Percentiles rank a stretch among this genome's conserved stretches.
Conservation (phyloP, 352 stramenopile species). For the Pythium myriotylum region DNA sequence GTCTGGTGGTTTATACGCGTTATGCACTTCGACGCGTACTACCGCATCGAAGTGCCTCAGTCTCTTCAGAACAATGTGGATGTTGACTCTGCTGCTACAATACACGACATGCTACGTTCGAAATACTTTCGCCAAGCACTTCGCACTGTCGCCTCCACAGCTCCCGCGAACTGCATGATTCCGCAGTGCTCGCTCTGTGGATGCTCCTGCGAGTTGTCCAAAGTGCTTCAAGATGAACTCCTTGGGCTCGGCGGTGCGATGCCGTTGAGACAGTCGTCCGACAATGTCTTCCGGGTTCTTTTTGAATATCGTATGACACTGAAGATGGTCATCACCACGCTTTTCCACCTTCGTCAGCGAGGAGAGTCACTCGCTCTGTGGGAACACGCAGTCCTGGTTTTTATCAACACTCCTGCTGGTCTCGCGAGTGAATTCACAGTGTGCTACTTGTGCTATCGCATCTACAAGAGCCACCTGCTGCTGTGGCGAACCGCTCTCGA, state of each 20-base stretch:
- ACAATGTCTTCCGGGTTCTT: constrained; percentile 37
- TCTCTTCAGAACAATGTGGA: constrained; percentile 26
- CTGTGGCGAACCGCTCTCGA: constrained; percentile 51
- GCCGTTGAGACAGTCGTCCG: constrained; percentile 14
- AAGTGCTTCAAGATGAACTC: constrained; percentile 44
- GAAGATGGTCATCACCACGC: constrained; percentile 75
- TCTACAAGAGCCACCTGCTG: constrained; percentile 74
- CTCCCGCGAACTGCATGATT: constrained; percentile 23
- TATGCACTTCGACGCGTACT: constrained; percentile 51
- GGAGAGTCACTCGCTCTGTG: constrained; percentile 52
- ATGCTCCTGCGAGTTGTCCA: constrained; percentile 49
- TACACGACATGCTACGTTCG: constrained; percentile 45
- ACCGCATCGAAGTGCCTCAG: constrained; percentile 35
- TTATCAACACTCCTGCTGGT: constrained; percentile 36
- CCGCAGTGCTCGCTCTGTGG: constrained; percentile 64
- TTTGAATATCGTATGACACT: constrained; percentile 75
- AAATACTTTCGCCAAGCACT: constrained; percentile 41
- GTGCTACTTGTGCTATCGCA: constrained; percentile 73
- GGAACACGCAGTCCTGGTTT: constrained; percentile 55
- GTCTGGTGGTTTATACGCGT: constrained; percentile 77
- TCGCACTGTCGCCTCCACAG: constrained; percentile 1
- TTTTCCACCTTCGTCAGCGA: constrained; percentile 68
- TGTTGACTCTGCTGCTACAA: constrained; percentile 27
- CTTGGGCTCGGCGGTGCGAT: constrained; percentile 28
- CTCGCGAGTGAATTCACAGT: constrained; percentile 59